Base-by-base conservation (phyloP, 148 eudicot species). In the Amaranthus palmeri region DNA sequence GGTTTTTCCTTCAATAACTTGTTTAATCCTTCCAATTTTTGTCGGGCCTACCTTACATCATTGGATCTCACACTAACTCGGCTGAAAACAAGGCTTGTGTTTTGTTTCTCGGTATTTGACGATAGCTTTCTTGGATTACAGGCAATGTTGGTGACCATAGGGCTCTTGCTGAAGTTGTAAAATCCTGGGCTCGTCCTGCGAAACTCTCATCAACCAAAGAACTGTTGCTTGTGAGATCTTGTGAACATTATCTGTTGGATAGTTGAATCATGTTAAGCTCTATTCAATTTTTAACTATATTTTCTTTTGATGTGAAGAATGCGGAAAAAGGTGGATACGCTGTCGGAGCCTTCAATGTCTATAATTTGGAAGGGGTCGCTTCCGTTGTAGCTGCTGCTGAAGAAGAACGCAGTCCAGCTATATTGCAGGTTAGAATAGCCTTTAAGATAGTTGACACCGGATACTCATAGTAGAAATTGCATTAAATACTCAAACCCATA, bases 321-420 rank as follows among this genome's bases (percentile, higher is more conserved):
- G 99, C 99, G 44, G 91, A 95, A 82, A 90, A 81, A 68, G 93
- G 88, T 54, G 92, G 92, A 64, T 95, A 95, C 81, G 99, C 99
- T 72, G 84, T 95, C 79, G 99, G 99, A 78, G 97, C 99, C 62
- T 95, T 95, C 84, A 95, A 95, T 75, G 93, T 95, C 42, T 95
- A 95, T 59, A 95, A 95, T 76, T 80, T 95, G 70, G 99, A 95
- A 88, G 99, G 99, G 71, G 85, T 90, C 76, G 90, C 90, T 77
- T 96, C 99, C 69, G 97, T 95, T 82, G 83, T 95, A 80, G 82
- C 88, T 77, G 97, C 99, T 55, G 99, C 99, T 68, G 99, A 95
- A 81, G 90, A 86, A 65, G 86, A 86, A 77, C 65, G 73, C 14
- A 95, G 99, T 76, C 97, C 99, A 40, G 99, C 97, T 72, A 95